These are phyloP conservation scores for Aquilaria sinensis DNA, from an alignment of 345 rosid species.

Conservation along the genomic window DNA sequence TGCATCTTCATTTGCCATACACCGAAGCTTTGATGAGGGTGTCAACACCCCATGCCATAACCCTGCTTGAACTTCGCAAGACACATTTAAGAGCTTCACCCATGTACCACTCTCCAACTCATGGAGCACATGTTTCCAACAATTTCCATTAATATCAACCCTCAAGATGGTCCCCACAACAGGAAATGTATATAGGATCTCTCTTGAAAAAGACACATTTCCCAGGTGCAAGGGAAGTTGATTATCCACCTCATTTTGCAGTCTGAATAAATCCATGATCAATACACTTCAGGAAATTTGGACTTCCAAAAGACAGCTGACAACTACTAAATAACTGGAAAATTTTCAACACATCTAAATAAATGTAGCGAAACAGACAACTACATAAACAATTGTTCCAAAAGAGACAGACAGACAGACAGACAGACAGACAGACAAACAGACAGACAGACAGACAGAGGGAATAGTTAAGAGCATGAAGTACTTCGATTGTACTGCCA, in stretches of 20 bases:
- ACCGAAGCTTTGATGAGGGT: conserved; percentile 37
- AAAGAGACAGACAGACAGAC: too few relatives aligned
- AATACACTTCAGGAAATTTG: not conserved
- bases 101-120: conserved; percentile 49
- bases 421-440: too few relatives aligned
- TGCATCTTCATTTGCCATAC: conserved; percentile 29
- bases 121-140: conserved; percentile 27
- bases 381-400: too few relatives aligned
- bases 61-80: conserved; percentile 53
- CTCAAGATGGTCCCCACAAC: conserved; percentile 67
- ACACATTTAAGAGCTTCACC: conserved; percentile 48
- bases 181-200: conserved; percentile 54
- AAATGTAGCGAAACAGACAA: too few relatives aligned
- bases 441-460: too few relatives aligned
- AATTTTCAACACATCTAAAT: too few relatives aligned
- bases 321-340: too few relatives aligned
- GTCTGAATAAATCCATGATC: conserved; percentile 17
- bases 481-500: too few relatives aligned
- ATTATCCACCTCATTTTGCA: conserved; percentile 43
- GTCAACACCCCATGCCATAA: conserved; percentile 58
- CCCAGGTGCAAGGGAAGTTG: conserved; percentile 46
- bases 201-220: conserved; percentile 46
- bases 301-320: not conserved
- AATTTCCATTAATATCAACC: conserved; percentile 34
- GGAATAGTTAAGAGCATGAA: too few relatives aligned